Conservation (phyloP, 2,329 filamentous ascomycete genomes). For the Didymella keratinophila region DNA sequence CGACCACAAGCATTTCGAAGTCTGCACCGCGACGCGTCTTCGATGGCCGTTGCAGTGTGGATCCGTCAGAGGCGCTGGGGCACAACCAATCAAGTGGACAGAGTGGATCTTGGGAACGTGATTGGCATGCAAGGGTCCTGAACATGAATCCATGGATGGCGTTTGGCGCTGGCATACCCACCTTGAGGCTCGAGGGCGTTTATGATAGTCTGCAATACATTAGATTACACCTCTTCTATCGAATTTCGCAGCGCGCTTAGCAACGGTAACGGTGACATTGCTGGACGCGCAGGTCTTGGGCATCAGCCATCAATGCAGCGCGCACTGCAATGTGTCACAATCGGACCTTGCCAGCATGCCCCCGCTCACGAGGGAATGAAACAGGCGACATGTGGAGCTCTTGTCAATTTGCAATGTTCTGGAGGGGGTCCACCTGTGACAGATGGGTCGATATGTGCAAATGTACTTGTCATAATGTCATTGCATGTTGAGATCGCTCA, state of each 20-base stretch:
- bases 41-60: constrained; percentile 30
- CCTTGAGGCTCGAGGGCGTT: constrained; percentile 18
- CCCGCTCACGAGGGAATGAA: constrained; percentile 18
- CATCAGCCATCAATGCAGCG: constrained; percentile 12
- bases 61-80: constrained; percentile 33
- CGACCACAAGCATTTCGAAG: constrained; percentile 11
- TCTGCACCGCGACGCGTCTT: constrained; percentile 26
- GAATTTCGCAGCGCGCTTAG: constrained; percentile 11
- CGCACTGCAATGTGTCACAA: constrained; percentile 13
- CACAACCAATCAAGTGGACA: constrained; percentile 37
- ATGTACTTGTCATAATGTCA: constrained; percentile 11
- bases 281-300: constrained; percentile 9
- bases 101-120: constrained; percentile 27
- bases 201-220: constrained; percentile 29
- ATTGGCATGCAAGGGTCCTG: constrained; percentile 34
- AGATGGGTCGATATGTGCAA: constrained; percentile 3
- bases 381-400: constrained; percentile 17
- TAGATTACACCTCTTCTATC: constrained; percentile 21
- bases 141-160: constrained; percentile 14
- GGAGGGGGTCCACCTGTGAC: constrained; percentile 14
- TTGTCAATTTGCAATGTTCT: constrained; percentile 17
- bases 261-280: constrained; percentile 9
- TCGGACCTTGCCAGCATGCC: constrained; percentile 17
- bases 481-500: constrained; percentile 2
- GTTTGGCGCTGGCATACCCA: constrained; percentile 29